Evolutionary conservation across 1,284 basidiomycete species (phyloP).

Genomic region (Microbotryum saponariae): DNA sequence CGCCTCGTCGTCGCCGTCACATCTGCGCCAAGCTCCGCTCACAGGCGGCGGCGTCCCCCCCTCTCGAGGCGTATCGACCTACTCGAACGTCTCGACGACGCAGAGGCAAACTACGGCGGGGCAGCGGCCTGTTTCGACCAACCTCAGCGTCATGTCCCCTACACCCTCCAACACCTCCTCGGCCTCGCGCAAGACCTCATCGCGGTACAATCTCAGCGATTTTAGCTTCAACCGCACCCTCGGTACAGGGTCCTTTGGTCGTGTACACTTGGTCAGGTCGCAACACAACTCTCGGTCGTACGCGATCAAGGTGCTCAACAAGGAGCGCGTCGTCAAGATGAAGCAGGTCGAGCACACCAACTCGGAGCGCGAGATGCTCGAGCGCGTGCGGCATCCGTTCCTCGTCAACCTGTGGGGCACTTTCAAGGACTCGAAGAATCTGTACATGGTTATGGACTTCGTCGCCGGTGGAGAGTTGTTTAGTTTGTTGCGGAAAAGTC

Average conservation of each 20-base stretch:
- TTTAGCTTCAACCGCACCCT: conserved; percentile 52
- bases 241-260: conserved; percentile 89
- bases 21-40: too few relatives aligned
- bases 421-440: conserved; percentile 84
- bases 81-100: too few relatives aligned
- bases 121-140: not conserved
- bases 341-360: conserved; percentile 98
- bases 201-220: conserved; percentile 47
- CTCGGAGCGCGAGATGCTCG: conserved; percentile 85
- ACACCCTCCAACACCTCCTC: conserved; percentile 33
- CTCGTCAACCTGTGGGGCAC: conserved; percentile 98
- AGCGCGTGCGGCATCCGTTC: conserved; percentile 86
- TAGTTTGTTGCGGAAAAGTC: conserved; percentile 76
- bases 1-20: too few relatives aligned
- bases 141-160: conserved; percentile 19
- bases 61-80: too few relatives aligned
- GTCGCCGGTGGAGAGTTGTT: conserved; percentile 97
- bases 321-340: conserved; percentile 88
- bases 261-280: conserved; percentile 85
- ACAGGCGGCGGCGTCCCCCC: too few relatives aligned
- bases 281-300: conserved; percentile 89
- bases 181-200: conserved; percentile 45
- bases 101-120: too few relatives aligned
- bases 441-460: conserved; percentile 99
- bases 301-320: conserved; percentile 87